Conservation (phyloP, 495 filamentous ascomycete genomes). For the Talaromyces ruber region DNA sequence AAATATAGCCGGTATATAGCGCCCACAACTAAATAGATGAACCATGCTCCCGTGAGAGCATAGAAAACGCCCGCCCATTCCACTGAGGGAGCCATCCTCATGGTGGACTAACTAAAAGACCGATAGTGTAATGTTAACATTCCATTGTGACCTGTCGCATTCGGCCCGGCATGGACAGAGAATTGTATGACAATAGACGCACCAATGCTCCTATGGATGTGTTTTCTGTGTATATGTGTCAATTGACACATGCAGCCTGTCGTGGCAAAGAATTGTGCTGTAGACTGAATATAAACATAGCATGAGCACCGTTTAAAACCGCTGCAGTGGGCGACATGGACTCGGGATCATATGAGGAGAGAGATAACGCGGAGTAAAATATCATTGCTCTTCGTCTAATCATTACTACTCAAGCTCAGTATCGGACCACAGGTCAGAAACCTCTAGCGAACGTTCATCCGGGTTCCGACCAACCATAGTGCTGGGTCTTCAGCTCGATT, state of each 20-base stretch:
- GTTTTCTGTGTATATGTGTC: not conserved
- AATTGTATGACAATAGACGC: not conserved
- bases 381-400: not conserved
- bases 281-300: not conserved
- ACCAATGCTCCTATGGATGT: not conserved
- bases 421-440: not conserved
- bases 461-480: not conserved
- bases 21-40: not conserved
- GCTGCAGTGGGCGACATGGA: not conserved
- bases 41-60: not conserved
- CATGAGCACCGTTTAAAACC: not conserved
- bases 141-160: not conserved
- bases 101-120: not conserved
- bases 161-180: not conserved
- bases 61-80: not conserved
- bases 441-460: not conserved
- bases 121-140: not conserved
- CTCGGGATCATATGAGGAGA: not conserved
- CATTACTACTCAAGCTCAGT: not conserved
- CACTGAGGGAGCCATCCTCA: not conserved
- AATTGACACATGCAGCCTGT: not conserved
- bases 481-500: not conserved
- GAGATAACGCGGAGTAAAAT: not conserved
- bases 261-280: not conserved
- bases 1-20: conserved; percentile 26